phyloP scores from a whole-genome alignment of 1,284 basidiomycete species.

The Cutaneotrichosporon dermatis region DNA sequence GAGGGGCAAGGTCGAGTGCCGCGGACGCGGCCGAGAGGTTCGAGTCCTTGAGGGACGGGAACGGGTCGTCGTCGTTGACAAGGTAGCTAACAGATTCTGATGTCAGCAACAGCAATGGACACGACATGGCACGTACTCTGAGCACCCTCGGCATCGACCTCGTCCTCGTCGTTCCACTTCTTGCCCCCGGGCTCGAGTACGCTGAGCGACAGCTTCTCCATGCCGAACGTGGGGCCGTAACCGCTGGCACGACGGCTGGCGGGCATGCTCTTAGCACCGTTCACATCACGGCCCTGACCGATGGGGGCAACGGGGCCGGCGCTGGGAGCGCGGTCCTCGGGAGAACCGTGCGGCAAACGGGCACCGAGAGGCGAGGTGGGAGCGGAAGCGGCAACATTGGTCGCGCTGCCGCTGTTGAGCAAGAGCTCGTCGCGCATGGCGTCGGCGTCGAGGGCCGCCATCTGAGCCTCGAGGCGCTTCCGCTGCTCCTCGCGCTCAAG shows the following conservation, averaged over 20 bases:
- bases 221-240: constrained; percentile 43
- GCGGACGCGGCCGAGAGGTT: constrained; percentile 85
- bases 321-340: constrained; percentile 15
- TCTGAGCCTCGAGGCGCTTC: constrained; percentile 87
- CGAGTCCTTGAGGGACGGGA: constrained; percentile 52
- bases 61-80: constrained; percentile 89
- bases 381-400: constrained; percentile 35
- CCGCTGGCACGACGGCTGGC: constrained; percentile 45
- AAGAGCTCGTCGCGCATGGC: constrained; percentile 66
- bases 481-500: constrained; percentile 77
- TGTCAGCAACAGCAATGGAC: neutral
- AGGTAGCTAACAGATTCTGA: constrained; percentile 81
- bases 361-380: constrained; percentile 36
- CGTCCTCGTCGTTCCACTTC: constrained; percentile 42
- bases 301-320: constrained; percentile 32
- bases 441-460: constrained; percentile 83
- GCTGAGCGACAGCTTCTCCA: constrained; percentile 49
- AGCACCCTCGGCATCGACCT: constrained; percentile 45
- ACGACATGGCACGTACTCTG: constrained; percentile 33
- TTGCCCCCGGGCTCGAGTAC: constrained; percentile 35
- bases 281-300: constrained; percentile 33
- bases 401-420: constrained; percentile 50
- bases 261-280: constrained; percentile 49
- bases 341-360: constrained; percentile 6
- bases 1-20: constrained; percentile 84